Evolutionary conservation across 305 asterid species (phyloP).

Genomic region (Solanum hybrid): DNA sequence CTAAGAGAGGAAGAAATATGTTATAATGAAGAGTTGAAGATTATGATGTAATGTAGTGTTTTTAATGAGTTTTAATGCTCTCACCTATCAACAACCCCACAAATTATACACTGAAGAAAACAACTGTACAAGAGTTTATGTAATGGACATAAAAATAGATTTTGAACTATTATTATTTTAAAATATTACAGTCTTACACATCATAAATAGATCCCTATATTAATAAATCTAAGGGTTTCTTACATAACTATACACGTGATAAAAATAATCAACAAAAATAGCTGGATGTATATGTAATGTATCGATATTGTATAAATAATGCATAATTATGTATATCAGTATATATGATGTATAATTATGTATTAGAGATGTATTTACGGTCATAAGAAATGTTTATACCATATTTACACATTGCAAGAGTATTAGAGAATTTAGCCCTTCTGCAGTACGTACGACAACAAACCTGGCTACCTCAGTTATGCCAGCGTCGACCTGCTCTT

Average conservation of each 20-base stretch:
- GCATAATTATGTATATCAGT: too few species aligned
- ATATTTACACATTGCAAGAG: background rate
- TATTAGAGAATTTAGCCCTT: background rate
- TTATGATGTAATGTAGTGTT: background rate
- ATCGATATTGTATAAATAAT: too few species aligned
- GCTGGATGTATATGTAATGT: background rate
- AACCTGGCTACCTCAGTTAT: background rate
- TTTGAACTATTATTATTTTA: too few species aligned
- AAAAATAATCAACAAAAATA: too few species aligned
- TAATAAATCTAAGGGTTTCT: background rate
- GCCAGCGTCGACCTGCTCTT: background rate
- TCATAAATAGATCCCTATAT: background rate
- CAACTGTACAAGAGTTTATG: background rate
- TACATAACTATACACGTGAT: background rate
- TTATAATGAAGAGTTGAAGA: background rate
- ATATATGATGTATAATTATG: too few species aligned
- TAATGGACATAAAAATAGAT: background rate
- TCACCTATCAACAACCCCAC: background rate
- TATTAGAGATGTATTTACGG: too few species aligned
- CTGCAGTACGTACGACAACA: background rate
- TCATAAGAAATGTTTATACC: background rate
- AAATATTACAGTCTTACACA: background rate
- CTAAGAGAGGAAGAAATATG: background rate
- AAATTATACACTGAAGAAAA: background rate
- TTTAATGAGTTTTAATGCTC: background rate